phyloP scores from a whole-genome alignment of 2,329 filamentous ascomycete species.

The Scytalidium sp. region DNA sequence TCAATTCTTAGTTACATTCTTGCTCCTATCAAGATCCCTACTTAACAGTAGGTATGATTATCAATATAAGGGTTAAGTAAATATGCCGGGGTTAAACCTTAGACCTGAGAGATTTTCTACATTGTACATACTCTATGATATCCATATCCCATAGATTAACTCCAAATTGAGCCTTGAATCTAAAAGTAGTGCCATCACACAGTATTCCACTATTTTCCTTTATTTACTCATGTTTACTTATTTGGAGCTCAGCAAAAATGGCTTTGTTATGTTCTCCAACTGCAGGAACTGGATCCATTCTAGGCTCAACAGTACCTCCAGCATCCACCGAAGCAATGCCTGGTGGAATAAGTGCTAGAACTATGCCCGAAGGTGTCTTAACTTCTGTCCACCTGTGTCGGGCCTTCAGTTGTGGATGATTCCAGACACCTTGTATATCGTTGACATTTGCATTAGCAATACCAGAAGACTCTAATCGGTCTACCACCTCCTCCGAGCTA shows the following conservation, averaged over 20 bases:
- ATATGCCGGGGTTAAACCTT: no score
- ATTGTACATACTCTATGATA: no score
- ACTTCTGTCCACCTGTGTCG: constrained; percentile 49
- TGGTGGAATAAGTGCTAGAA: constrained; percentile 48
- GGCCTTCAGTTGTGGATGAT: constrained; percentile 49
- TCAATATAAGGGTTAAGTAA: no score
- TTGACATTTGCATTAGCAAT: constrained; percentile 56
- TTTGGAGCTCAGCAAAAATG: constrained; percentile 43
- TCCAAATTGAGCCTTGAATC: no score
- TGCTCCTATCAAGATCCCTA: no score
- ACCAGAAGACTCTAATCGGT: constrained; percentile 40
- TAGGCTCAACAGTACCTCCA: constrained; percentile 18
- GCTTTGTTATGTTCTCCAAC: constrained; percentile 48
- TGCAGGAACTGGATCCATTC: constrained; percentile 42
- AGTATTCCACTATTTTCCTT: no score
- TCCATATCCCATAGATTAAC: no score
- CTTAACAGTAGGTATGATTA: no score
- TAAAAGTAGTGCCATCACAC: no score
- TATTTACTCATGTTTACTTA: constrained; percentile 17
- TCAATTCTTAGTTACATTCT: no score
- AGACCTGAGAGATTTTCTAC: no score
- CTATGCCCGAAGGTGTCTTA: constrained; percentile 40
- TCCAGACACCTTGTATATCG: constrained; percentile 52
- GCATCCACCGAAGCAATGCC: constrained; percentile 33
- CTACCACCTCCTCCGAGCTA: constrained; percentile 37